These are phyloP conservation scores for Xylaria sp. DNA, from an alignment of 2,329 filamentous ascomycete species.

Conservation along the genomic window DNA sequence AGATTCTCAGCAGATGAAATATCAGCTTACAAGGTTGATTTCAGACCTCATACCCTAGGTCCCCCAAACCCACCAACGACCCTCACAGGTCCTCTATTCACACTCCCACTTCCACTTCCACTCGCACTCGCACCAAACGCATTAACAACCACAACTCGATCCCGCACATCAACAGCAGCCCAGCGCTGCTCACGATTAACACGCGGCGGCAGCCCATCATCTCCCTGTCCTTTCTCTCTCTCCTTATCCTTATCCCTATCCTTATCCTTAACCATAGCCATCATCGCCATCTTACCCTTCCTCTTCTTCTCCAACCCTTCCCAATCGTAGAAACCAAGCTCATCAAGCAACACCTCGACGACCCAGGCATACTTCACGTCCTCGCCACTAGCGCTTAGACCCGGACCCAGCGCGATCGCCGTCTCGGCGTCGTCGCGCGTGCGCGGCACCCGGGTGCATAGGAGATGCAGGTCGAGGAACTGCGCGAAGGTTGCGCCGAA, in stretches of 20 bases:
- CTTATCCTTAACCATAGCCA: not conserved
- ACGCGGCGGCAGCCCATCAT: constrained; percentile 7
- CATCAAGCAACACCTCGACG: constrained; percentile 64
- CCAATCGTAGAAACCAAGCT: constrained; percentile 58
- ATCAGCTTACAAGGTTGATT: not conserved
- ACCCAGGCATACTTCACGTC: constrained; percentile 54
- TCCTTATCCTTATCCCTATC: not conserved
- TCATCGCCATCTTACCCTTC: not conserved
- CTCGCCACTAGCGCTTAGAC: constrained; percentile 15
- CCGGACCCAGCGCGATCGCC: constrained; percentile 22
- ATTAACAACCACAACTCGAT: constrained; percentile 53
- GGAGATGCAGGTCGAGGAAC: constrained; percentile 65
- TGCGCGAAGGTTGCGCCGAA: constrained; percentile 67
- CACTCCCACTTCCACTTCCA: not conserved
- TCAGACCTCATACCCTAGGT: constrained; percentile 43
- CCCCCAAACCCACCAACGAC: constrained; percentile 53
- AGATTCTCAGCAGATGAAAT: not conserved
- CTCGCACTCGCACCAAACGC: constrained; percentile 47
- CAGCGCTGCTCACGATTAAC: constrained; percentile 64
- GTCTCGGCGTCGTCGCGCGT: constrained; percentile 55
- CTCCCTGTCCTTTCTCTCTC: not conserved
- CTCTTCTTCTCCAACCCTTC: not conserved
- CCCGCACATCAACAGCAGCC: constrained; percentile 59
- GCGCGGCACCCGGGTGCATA: constrained; percentile 60
- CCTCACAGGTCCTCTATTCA: constrained; percentile 40